Conservation (phyloP, 2,329 filamentous ascomycete genomes). For the Trichoderma gracile region DNA sequence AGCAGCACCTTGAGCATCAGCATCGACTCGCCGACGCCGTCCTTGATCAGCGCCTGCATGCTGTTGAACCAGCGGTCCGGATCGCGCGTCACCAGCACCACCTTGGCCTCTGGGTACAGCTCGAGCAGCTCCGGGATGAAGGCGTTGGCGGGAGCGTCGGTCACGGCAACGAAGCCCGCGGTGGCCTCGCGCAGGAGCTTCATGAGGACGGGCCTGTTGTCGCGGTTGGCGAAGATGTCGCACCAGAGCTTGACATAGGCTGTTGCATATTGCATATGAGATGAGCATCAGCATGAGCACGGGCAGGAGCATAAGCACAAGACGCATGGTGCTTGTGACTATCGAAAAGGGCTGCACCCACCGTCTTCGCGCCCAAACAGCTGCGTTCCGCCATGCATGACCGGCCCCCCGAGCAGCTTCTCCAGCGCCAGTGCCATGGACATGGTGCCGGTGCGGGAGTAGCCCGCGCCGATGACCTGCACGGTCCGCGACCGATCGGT, state of each 20-base stretch:
- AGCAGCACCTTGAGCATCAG: slow-evolving; percentile 20
- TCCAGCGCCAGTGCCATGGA: slow-evolving; percentile 51
- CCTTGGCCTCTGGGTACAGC: slow-evolving; percentile 51
- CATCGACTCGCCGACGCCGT: background rate
- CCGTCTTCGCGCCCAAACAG: slow-evolving; percentile 40
- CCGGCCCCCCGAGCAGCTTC: slow-evolving; percentile 50
- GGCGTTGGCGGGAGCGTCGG: slow-evolving; percentile 46
- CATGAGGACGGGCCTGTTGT: slow-evolving; percentile 34
- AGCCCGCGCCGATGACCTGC: slow-evolving; percentile 47
- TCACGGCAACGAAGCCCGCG: slow-evolving; percentile 48
- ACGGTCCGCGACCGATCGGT: slow-evolving; percentile 37
- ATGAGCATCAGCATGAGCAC: background rate
- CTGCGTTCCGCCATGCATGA: slow-evolving; percentile 51
- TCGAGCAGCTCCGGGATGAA: slow-evolving; percentile 49
- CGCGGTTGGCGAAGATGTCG: slow-evolving; percentile 21
- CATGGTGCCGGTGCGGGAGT: slow-evolving; percentile 40
- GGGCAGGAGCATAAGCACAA: background rate
- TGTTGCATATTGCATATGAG: background rate
- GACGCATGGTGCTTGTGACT: too few species aligned
- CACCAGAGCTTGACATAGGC: slow-evolving; percentile 27
- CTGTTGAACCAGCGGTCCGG: slow-evolving; percentile 41
- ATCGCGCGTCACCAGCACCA: slow-evolving; percentile 45
- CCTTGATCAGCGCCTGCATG: slow-evolving; percentile 26
- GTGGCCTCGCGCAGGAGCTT: slow-evolving; percentile 40
- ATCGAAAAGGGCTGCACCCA: slow-evolving; percentile 20